Evolutionary conservation across 2,329 filamentous ascomycete species (phyloP).

Genomic region (Davidsoniella neocaledoniae): DNA sequence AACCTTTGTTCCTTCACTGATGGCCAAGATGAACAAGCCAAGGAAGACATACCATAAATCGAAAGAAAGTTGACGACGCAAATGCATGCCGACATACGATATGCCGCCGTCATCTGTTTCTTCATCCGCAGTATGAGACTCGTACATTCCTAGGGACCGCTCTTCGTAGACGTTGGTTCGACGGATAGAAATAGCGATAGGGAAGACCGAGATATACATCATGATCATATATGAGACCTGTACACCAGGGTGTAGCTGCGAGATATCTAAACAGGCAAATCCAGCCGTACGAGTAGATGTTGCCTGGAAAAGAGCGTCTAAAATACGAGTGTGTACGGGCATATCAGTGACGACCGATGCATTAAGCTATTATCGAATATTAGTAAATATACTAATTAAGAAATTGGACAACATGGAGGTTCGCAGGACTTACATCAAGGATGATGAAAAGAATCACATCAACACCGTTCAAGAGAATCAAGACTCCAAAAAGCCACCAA

Average conservation of each 20-base stretch:
- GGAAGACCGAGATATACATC: constrained; percentile 99
- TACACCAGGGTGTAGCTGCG: constrained; percentile 69
- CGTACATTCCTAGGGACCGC: constrained; percentile 61
- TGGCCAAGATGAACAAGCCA: constrained; percentile 81
- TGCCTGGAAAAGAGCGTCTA: constrained; percentile 83
- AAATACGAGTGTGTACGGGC: constrained; percentile 55
- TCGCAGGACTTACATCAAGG: constrained; percentile 50
- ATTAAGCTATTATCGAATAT: constrained; percentile 40
- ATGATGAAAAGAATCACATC: constrained; percentile 87
- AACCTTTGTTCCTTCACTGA: constrained; percentile 64
- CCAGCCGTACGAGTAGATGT: constrained; percentile 80
- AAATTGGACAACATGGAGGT: background rate
- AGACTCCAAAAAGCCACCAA: constrained; percentile 87
- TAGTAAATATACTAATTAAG: background rate
- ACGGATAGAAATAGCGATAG: constrained; percentile 87
- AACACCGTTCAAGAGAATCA: constrained; percentile 64
- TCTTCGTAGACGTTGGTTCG: constrained; percentile 95
- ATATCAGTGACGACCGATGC: constrained; percentile 50
- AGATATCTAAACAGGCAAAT: constrained; percentile 65
- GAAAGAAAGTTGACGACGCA: constrained; percentile 86
- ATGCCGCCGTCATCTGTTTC: constrained; percentile 41
- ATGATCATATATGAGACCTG: constrained; percentile 92
- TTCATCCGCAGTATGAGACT: constrained; percentile 28
- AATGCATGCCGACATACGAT: constrained; percentile 79
- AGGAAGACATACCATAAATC: constrained; percentile 95